Evolutionary conservation across 2,329 filamentous ascomycete species (phyloP), one percentile per base, ranked within the genome.

Genomic region (Sarocladium strictum): DNA sequence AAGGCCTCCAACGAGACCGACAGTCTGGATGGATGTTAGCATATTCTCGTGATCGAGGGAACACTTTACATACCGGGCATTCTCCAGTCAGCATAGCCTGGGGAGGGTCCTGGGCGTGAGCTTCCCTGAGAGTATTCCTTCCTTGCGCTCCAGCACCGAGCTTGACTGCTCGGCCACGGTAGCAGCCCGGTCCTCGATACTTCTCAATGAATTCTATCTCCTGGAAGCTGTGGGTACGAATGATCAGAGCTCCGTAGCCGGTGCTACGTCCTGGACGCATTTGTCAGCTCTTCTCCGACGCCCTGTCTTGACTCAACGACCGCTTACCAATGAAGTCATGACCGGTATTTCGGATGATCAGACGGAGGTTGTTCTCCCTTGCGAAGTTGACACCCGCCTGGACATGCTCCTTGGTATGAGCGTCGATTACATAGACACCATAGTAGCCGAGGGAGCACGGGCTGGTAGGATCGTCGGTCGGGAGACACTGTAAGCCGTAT

Each of bases 1-100:
- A 59, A 79, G 86, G 1, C 83, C 83, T 15, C 83, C 84, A 0
- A 78, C 76, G 6, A 81, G 60, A 1, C 81, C 82, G 3, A 86
- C 81, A 0, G 76, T 78, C 1, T 51, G 74, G 66, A 58, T 73
- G 55, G 53, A 79, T 79, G n/a, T 79, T 76, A 4, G 81, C 81
- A 19, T 76, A 6, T 6, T 6, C 12, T 78, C 2, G 83, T 73
- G 2, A 81, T 70, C 0, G 70, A 72, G 41, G 76, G 69, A 4
- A 49, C n/a, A 11, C 27, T 2, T 12, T n/a, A 64, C 1, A 76
- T 59, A 15, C 75, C 72, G 29, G 47, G 17, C 47, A 51, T 21
- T 51, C 47, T 35, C 47, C 47, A 19, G 47, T 51, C 26, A 51
- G 23, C 47, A 51, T 51, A 7, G 47, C 47, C 17, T 51, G 47